Conservation (phyloP, 441 rosid species). For the Capsella rubella region DNA sequence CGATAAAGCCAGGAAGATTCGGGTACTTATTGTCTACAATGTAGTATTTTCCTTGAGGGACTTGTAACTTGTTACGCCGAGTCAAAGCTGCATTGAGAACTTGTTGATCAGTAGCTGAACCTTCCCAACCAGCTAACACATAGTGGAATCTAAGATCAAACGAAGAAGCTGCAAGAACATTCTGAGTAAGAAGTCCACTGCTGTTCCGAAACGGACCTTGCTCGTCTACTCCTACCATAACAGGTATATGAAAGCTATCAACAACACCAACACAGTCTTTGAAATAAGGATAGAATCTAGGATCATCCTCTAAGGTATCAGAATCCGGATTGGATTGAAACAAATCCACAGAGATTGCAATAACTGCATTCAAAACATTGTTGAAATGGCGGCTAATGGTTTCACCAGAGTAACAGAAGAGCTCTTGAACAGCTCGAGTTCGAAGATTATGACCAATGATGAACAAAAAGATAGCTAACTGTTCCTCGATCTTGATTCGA, state of each 20-base stretch:
- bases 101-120: constrained; percentile 84
- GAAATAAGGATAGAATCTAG: constrained; percentile 70
- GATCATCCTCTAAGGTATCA: constrained; percentile 53
- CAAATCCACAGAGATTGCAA: constrained; percentile 72
- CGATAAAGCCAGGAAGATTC: constrained; percentile 79
- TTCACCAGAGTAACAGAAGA: constrained; percentile 80
- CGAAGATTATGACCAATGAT: constrained; percentile 86
- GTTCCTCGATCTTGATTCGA: constrained; percentile 91
- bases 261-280: constrained; percentile 91
- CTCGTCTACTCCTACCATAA: constrained; percentile 90
- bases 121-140: constrained; percentile 97
- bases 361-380: constrained; percentile 85
- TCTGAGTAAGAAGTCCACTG: constrained; percentile 78
- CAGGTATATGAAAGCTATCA: constrained; percentile 84
- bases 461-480: constrained; percentile 83
- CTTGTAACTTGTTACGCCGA: constrained; percentile 68
- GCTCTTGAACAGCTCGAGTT: constrained; percentile 87
- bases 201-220: constrained; percentile 87
- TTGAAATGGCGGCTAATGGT: constrained; percentile 95
- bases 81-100: constrained; percentile 82
- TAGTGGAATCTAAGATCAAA: constrained; percentile 85
- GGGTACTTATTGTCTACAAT: constrained; percentile 68
- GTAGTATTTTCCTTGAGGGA: constrained; percentile 89
- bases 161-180: constrained; percentile 80
- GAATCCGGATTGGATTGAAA: constrained; percentile 57